Evolutionary conservation across 192 early-diverging fungal genomes (phyloP), one percentile per base, ranked within the genome.

Genomic region (Mycoemilia scoparia): DNA sequence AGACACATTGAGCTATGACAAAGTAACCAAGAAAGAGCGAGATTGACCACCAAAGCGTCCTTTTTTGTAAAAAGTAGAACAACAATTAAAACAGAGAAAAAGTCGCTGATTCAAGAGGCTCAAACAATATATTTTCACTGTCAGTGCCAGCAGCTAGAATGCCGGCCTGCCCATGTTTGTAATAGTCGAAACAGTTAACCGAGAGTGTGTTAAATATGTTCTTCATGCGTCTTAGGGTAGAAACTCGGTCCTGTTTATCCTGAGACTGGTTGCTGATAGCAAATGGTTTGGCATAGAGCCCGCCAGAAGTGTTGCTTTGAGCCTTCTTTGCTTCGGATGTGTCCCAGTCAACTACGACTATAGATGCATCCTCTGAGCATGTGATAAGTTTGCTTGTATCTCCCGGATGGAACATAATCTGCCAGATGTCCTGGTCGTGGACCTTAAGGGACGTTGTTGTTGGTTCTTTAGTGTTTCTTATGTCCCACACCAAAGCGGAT

Each of bases 81-180:
- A n/a, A n/a, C n/a, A n/a, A n/a, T n/a, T n/a, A n/a, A n/a, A n/a
- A n/a, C n/a, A n/a, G n/a, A n/a, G n/a, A n/a, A n/a, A n/a, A n/a
- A n/a, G n/a, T n/a, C n/a, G n/a, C n/a, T n/a, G n/a, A n/a, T n/a
- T n/a, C n/a, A n/a, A n/a, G n/a, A n/a, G n/a, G n/a, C 12, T 57
- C 54, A 34, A 61, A 39, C 31, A 66, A 30, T 28, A 66, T 19
- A 30, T 61, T 66, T 16, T 49, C 58, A 29, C 54, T 57, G 33
- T 61, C 58, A 1, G 64, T 54, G 22, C 64, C 64, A 7, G 64
- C 64, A 32, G 61, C 46, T 3, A 66, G 33, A 21, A 61, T 11
- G 17, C 36, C 40, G 1, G 52, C 32, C 18, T 50, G 36, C 9
- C 54, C 54, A 15, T 42, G 52, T 7, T 53, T 50, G 13, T 57